phyloP scores from a whole-genome alignment of 345 rosid genomes.

The Camelina neglecta region DNA sequence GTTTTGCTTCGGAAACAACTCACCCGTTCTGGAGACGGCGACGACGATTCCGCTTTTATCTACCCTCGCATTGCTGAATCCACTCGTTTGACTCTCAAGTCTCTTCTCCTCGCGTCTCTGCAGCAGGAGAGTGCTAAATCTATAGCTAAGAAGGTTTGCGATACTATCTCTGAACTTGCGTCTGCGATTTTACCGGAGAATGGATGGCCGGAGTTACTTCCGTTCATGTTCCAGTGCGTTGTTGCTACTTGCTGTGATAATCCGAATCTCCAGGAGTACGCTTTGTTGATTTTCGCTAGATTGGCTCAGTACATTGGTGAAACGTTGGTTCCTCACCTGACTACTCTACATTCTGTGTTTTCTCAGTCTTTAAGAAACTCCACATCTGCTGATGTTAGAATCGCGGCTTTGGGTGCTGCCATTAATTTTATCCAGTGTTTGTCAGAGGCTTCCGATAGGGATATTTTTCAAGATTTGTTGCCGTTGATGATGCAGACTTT shows the following conservation, averaged over 20 bases:
- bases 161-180: slow-evolving; percentile 69
- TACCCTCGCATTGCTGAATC: slow-evolving; percentile 47
- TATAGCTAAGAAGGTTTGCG: slow-evolving; percentile 59
- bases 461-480: slow-evolving; percentile 66
- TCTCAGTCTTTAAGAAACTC: slow-evolving; percentile 50
- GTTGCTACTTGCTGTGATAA: slow-evolving; percentile 51
- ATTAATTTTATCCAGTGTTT: slow-evolving; percentile 67
- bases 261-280: slow-evolving; percentile 55
- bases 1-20: slow-evolving; percentile 73
- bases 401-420: slow-evolving; percentile 60
- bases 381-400: slow-evolving; percentile 52
- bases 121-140: slow-evolving; percentile 57
- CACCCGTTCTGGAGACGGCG: slow-evolving; percentile 44
- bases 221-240: slow-evolving; percentile 66
- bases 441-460: slow-evolving; percentile 50
- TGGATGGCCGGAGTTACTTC: slow-evolving; percentile 70
- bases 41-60: slow-evolving; percentile 56
- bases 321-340: slow-evolving; percentile 49
- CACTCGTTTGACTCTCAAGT: slow-evolving; percentile 56
- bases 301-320: slow-evolving; percentile 68
- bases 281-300: slow-evolving; percentile 65
- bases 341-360: slow-evolving; percentile 59
- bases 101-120: slow-evolving; percentile 51
- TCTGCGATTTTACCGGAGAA: slow-evolving; percentile 52
- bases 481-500: slow-evolving; percentile 66